Evolutionary conservation across 2,329 filamentous ascomycete genomes (phyloP).

Genomic region (Hirsutella rhossiliensis): DNA sequence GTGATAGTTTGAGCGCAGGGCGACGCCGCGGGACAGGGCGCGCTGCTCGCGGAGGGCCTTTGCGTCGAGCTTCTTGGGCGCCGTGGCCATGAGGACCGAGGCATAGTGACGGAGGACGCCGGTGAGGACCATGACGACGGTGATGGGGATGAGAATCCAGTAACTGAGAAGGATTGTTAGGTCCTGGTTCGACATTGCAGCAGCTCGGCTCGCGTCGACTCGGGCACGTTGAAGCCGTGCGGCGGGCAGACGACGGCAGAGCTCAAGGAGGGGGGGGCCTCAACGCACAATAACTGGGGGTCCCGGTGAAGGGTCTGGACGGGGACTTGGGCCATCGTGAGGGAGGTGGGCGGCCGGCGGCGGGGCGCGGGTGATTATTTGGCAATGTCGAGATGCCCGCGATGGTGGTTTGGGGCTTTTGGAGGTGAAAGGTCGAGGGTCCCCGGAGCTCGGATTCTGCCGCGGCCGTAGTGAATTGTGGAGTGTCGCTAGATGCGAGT

Average conservation of each 20-base stretch:
- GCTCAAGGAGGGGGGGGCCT: not conserved
- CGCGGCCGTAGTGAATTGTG: not conserved
- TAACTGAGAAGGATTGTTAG: constrained; percentile 51
- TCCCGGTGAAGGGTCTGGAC: constrained; percentile 96
- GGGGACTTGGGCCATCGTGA: constrained; percentile 66
- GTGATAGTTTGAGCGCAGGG: constrained; percentile 71
- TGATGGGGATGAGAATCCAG: constrained; percentile 98
- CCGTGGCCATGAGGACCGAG: constrained; percentile 73
- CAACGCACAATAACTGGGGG: constrained; percentile 85
- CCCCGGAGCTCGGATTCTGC: not conserved
- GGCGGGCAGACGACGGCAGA: not conserved
- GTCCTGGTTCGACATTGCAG: not conserved
- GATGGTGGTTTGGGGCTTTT: not conserved
- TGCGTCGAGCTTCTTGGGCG: constrained; percentile 71
- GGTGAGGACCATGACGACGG: constrained; percentile 93
- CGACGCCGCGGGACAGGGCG: constrained; percentile 70
- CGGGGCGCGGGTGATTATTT: not conserved
- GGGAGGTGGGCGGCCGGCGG: not conserved
- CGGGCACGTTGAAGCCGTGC: not conserved
- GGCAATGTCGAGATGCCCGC: not conserved
- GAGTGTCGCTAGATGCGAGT: not conserved
- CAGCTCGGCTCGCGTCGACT: not conserved
- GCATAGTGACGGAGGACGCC: constrained; percentile 95
- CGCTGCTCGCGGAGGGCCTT: constrained; percentile 76
- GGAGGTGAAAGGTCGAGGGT: not conserved